These are phyloP conservation scores for Alternaria metachromatica DNA, from an alignment of 2,329 filamentous ascomycete genomes.

Conservation along the genomic window DNA sequence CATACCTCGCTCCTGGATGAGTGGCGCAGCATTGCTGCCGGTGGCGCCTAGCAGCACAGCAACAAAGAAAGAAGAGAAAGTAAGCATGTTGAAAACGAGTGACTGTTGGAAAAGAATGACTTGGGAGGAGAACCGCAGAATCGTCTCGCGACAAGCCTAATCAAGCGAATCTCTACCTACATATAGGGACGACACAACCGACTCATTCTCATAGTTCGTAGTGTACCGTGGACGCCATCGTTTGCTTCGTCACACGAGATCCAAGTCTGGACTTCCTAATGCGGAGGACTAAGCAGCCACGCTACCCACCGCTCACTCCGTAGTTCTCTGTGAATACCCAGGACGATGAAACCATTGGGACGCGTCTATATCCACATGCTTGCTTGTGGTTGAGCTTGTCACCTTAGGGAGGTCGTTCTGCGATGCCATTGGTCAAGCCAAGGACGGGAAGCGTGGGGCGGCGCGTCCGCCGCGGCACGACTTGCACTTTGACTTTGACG, in stretches of 20 bases:
- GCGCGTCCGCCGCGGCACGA: slow-evolving; percentile 15
- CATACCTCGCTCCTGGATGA: slow-evolving; percentile 24
- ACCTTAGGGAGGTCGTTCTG: slow-evolving; percentile 11
- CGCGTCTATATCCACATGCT: slow-evolving; percentile 13
- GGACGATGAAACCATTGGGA: slow-evolving; percentile 17
- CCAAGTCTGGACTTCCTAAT: slow-evolving; percentile 15
- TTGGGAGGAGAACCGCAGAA: background rate
- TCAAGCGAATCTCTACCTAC: background rate
- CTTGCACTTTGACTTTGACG: slow-evolving; percentile 2
- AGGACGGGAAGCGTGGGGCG: slow-evolving; percentile 9
- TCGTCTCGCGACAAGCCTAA: background rate
- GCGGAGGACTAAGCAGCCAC: slow-evolving; percentile 7
- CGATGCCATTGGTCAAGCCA: slow-evolving; percentile 17
- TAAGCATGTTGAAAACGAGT: slow-evolving; percentile 19
- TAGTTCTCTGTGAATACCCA: background rate
- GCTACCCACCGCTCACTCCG: slow-evolving; percentile 10
- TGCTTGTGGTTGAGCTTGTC: slow-evolving; percentile 20
- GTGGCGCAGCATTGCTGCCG: slow-evolving; percentile 26
- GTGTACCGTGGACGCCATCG: slow-evolving; percentile 3
- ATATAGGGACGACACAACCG: background rate
- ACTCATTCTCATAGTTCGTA: background rate
- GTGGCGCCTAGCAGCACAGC: slow-evolving; percentile 13
- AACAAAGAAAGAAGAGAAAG: slow-evolving; percentile 19
- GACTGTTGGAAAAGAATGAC: slow-evolving; percentile 5
- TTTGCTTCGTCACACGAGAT: slow-evolving; percentile 13